Evolutionary conservation across 768 basidiomycete species (phyloP).

Genomic region (Mycena latifolia): DNA sequence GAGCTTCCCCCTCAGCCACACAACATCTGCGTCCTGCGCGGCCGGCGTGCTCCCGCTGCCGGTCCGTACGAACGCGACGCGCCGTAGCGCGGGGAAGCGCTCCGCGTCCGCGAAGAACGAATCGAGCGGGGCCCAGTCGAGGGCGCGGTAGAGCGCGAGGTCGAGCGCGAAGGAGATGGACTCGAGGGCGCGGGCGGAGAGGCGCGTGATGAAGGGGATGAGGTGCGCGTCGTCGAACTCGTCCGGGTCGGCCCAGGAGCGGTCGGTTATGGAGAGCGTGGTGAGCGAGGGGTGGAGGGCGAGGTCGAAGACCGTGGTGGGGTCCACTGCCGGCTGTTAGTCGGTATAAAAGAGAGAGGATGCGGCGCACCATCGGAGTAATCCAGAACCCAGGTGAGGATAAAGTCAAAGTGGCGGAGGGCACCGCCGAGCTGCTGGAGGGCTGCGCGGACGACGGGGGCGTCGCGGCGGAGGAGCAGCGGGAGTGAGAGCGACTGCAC

Average conservation of each 20-base stretch:
- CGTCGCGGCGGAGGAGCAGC: not conserved
- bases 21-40: too few species aligned
- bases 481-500: not conserved
- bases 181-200: slow-evolving; percentile 1
- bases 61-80: not conserved
- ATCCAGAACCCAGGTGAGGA: not conserved
- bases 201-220: not conserved
- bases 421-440: not conserved
- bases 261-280: not conserved
- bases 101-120: not conserved
- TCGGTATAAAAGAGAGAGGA: not conserved
- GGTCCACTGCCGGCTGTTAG: not conserved
- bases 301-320: not conserved
- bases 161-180: not conserved
- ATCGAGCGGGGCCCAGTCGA: not conserved
- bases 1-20: too few species aligned
- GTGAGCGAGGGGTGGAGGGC: not conserved
- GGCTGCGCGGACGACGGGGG: not conserved
- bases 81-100: not conserved
- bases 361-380: not conserved
- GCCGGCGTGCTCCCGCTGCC: too few species aligned
- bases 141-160: not conserved
- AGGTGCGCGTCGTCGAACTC: not conserved
- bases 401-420: not conserved
- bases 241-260: not conserved